phyloP scores from a whole-genome alignment of 2,329 filamentous ascomycete genomes.

The Colletotrichum tofieldiae region DNA sequence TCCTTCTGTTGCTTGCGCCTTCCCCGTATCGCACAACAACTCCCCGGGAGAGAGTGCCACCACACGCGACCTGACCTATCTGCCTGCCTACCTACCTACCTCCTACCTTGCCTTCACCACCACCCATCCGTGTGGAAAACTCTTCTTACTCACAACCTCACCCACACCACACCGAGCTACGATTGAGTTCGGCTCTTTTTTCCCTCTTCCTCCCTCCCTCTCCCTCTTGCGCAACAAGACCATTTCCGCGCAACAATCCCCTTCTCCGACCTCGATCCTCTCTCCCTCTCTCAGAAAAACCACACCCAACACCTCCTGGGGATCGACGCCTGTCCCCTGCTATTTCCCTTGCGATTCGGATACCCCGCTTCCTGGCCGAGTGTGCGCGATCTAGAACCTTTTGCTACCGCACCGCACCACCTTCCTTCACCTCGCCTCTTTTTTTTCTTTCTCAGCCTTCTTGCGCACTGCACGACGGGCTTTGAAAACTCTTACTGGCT shows the following conservation, averaged over 20 bases:
- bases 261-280: conserved; percentile 30
- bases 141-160: conserved; percentile 42
- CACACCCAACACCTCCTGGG: conserved; percentile 15
- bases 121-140: conserved; percentile 35
- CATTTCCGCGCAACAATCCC: conserved; percentile 21
- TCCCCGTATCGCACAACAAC: conserved; percentile 34
- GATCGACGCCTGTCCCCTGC: conserved; percentile 42
- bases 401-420: conserved; percentile 43
- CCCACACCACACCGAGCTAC: conserved; percentile 23
- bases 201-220: conserved; percentile 16
- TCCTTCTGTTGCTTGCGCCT: conserved; percentile 31
- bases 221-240: conserved; percentile 32
- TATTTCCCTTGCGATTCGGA: conserved; percentile 43
- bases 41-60: conserved; percentile 20
- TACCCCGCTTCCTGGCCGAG: conserved; percentile 46
- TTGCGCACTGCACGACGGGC: conserved; percentile 39
- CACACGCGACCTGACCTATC: conserved; percentile 38
- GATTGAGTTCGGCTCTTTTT: conserved; percentile 36
- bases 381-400: conserved; percentile 46
- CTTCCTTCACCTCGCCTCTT: conserved; percentile 27
- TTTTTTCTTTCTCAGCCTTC: conserved; percentile 32
- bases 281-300: conserved; percentile 3
- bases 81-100: not conserved
- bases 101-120: conserved; percentile 19
- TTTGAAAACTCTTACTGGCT: conserved; percentile 20